A percentile compares a stretch with the other conserved stretches of the same genome.
phyloP scores from a whole-genome alignment of 768 basidiomycete genomes.

The Rhodotorula diobovata region DNA sequence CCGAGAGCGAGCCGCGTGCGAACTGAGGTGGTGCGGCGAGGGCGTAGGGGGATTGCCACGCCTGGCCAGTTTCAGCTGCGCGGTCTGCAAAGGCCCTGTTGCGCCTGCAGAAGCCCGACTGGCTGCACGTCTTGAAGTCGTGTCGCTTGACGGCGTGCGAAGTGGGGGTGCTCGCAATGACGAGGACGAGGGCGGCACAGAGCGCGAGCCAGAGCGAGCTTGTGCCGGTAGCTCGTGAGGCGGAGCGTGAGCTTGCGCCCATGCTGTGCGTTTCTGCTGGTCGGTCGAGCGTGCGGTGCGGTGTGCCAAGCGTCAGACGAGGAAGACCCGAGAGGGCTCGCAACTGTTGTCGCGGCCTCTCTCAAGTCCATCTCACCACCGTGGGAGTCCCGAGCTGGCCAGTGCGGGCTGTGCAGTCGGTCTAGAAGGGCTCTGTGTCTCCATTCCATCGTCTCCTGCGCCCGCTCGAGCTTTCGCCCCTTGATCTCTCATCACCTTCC shows the following conservation, averaged over 20 bases:
- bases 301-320: no score
- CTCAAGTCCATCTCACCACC: no score
- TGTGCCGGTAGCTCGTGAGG: background rate
- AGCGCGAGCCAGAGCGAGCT: background rate
- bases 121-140: conserved; percentile 93
- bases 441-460: no score
- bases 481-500: no score
- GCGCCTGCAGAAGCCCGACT: conserved; percentile 89
- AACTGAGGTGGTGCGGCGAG: conserved; percentile 56
- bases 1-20: conserved; percentile 62
- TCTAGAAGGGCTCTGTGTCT: no score
- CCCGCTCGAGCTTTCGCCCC: no score
- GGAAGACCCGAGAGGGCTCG: no score
- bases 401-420: no score
- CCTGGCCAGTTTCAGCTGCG: conserved; percentile 56
- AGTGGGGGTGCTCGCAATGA: background rate
- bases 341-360: no score
- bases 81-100: conserved; percentile 77
- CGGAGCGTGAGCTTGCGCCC: background rate
- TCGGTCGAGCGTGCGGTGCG: no score
- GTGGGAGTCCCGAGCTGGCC: no score
- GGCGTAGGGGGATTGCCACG: conserved; percentile 84
- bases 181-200: background rate
- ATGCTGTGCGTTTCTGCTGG: background rate
- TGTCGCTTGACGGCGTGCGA: conserved; percentile 52